A percentile compares a stretch with the other conserved stretches of the same genome.
Conservation (phyloP, 139 green algal genomes). For the Chlamydomonas incerta region DNA sequence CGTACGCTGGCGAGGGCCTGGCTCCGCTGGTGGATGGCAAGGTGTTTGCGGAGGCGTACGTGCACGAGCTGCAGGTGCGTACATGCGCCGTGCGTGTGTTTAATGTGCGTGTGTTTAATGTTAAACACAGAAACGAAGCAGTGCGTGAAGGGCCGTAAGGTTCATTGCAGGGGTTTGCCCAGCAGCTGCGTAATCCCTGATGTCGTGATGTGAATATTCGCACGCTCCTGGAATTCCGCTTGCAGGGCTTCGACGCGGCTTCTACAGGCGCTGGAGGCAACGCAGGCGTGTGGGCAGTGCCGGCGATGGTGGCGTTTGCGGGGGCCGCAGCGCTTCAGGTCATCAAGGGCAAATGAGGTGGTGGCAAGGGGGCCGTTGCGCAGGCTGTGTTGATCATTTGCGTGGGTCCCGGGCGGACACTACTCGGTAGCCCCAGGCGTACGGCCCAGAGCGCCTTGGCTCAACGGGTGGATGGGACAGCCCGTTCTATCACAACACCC, state of each 20-base stretch:
- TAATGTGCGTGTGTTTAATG: background rate
- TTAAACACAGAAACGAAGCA: background rate
- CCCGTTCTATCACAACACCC: no score
- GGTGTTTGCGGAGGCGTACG: slow-evolving; percentile 44
- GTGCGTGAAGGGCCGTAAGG: no score
- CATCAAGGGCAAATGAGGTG: background rate
- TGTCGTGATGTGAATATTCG: no score
- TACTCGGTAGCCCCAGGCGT: no score
- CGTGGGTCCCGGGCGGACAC: no score
- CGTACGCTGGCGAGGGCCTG: slow-evolving; percentile 55
- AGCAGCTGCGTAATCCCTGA: no score
- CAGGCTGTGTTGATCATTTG: no score
- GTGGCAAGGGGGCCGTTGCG: background rate
- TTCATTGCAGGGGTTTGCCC: background rate
- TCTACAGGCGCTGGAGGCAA: slow-evolving; percentile 7
- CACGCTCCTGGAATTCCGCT: no score
- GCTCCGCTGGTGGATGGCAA: slow-evolving; percentile 35
- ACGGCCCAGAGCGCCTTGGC: no score
- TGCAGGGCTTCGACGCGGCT: slow-evolving; percentile 28
- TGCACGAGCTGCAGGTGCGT: slow-evolving; percentile 52
- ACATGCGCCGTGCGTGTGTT: background rate
- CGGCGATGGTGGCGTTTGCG: slow-evolving; percentile 16
- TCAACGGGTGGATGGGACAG: no score
- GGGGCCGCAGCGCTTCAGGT: slow-evolving; percentile 9
- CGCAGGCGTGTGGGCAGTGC: slow-evolving; percentile 37